Evolutionary conservation across 306 rosid genomes (phyloP).

Genomic region (Glycine soja): DNA sequence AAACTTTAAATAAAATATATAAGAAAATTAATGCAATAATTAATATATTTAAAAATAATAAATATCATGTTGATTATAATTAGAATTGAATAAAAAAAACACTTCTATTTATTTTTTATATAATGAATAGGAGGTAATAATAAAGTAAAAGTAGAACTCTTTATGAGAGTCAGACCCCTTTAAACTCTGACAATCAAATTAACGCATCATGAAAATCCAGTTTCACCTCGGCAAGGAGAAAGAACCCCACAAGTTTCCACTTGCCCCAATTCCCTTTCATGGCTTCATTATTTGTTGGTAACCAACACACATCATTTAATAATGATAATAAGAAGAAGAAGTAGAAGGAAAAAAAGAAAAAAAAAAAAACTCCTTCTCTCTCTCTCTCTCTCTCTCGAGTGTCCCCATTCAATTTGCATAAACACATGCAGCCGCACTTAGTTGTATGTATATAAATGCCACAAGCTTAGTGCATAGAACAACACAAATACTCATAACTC

Average conservation of each 20-base stretch:
- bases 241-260: neutral
- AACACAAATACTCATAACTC: neutral
- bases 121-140: too few species aligned
- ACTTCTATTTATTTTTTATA: too few species aligned
- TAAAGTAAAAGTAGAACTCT: too few species aligned
- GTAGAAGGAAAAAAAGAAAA: too few species aligned
- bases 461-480: neutral
- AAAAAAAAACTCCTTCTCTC: neutral
- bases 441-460: constrained; percentile 22
- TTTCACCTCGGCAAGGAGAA: neutral
- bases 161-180: too few species aligned
- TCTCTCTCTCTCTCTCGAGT: neutral
- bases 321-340: too few species aligned
- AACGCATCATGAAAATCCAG: neutral
- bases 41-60: too few species aligned
- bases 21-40: too few species aligned
- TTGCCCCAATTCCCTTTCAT: neutral
- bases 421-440: constrained; percentile 45
- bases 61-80: too few species aligned
- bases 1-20: too few species aligned
- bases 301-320: neutral
- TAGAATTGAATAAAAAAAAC: too few species aligned
- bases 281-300: neutral
- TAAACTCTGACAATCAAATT: neutral
- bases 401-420: constrained; percentile 21